Conservation (phyloP, 495 filamentous ascomycete genomes). For the Friedmanniomyces simplex region DNA sequence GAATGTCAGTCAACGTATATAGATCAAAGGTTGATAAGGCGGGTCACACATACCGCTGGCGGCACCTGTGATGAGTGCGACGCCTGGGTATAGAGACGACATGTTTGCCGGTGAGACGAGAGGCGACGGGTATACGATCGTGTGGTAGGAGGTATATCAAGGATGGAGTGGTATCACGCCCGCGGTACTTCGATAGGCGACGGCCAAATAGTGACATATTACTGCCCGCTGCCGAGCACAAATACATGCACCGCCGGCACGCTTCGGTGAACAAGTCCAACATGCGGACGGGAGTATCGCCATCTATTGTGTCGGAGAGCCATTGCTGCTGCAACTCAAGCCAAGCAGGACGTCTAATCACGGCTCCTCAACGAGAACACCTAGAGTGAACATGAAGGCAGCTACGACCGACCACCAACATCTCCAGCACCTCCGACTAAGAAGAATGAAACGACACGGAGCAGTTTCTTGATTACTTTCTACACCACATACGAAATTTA, state of each 20-base stretch:
- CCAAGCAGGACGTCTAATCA: no score
- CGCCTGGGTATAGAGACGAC: constrained; percentile 14
- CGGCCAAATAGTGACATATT: neutral
- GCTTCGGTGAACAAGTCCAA: no score
- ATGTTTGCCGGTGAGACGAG: neutral
- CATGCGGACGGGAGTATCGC: no score
- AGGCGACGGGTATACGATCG: neutral
- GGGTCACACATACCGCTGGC: constrained; percentile 1
- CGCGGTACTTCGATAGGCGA: neutral
- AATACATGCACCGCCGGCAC: neutral
- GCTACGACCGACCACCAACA: no score
- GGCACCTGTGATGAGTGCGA: constrained; percentile 1
- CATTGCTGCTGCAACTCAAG: neutral
- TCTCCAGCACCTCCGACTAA: no score
- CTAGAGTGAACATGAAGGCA: no score
- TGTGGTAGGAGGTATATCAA: no score
- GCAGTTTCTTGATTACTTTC: neutral
- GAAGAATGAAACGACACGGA: neutral
- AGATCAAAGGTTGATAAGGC: neutral
- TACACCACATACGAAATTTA: constrained; percentile 2
- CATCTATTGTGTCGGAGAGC: no score
- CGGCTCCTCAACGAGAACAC: no score
- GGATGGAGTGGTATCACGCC: no score
- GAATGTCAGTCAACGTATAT: neutral
- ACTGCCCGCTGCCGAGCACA: neutral